Conservation (phyloP, 2,329 filamentous ascomycete species). For the Sclerotinia sclerotiorum region DNA sequence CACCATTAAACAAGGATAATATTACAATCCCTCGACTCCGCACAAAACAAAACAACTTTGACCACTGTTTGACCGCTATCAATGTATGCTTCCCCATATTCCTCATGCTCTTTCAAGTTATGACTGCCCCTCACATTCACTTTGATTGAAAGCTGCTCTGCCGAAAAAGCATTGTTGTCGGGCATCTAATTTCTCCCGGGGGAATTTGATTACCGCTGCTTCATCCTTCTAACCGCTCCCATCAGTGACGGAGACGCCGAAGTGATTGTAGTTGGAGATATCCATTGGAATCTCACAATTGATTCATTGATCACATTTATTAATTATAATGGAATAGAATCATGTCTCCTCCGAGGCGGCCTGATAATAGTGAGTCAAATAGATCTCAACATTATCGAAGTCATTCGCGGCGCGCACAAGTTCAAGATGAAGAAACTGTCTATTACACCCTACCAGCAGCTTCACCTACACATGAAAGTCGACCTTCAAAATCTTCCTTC, state of each 20-base stretch:
- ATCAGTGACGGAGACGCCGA: background rate
- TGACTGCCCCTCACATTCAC: slow-evolving; percentile 7
- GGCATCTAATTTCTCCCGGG: background rate
- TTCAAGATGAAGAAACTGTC: slow-evolving; percentile 70
- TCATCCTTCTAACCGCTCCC: slow-evolving; percentile 10
- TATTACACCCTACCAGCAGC: slow-evolving; percentile 29
- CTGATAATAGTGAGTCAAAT: slow-evolving; percentile 51
- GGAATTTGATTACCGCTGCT: slow-evolving; percentile 12
- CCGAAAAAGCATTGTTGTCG: background rate
- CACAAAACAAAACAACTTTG: slow-evolving; percentile 35
- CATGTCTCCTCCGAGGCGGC: slow-evolving; percentile 59
- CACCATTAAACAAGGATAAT: slow-evolving; percentile 34
- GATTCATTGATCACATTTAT: background rate
- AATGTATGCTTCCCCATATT: slow-evolving; percentile 33
- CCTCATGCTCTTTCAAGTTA: slow-evolving; percentile 8
- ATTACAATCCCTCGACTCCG: slow-evolving; percentile 25
- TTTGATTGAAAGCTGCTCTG: background rate
- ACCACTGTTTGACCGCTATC: slow-evolving; percentile 28
- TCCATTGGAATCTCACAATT: slow-evolving; percentile 17
- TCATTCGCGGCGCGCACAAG: slow-evolving; percentile 62
- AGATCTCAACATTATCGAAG: slow-evolving; percentile 67
- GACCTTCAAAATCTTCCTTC: slow-evolving; percentile 58
- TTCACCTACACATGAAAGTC: slow-evolving; percentile 49
- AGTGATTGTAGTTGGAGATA: slow-evolving; percentile 18
- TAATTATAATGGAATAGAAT: slow-evolving; percentile 29